phyloP scores from a whole-genome alignment of 805 yeast genomes.

The Metschnikowia dekortorum region DNA sequence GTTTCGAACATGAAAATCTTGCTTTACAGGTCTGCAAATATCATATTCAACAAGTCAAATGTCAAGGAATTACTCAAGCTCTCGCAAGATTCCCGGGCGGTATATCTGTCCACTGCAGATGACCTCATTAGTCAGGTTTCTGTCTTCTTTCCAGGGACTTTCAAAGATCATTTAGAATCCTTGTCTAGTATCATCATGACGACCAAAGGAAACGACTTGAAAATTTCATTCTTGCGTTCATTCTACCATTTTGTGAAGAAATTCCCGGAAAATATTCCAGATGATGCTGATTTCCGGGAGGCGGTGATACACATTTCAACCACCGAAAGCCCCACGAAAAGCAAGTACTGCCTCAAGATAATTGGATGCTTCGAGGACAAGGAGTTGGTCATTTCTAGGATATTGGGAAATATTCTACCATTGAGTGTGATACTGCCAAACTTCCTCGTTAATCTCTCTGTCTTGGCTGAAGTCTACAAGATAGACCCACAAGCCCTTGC shows the following conservation, averaged over 20 bases:
- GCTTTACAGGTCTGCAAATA: conserved; percentile 55
- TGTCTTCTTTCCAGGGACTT: conserved; percentile 53
- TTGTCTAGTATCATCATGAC: conserved; percentile 38
- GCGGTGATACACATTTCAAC: conserved; percentile 44
- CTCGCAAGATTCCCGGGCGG: conserved; percentile 32
- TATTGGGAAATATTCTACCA: conserved; percentile 48
- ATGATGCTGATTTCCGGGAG: conserved; percentile 41
- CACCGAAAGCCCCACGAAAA: conserved; percentile 54
- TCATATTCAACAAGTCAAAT: conserved; percentile 63
- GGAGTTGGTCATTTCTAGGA: conserved; percentile 34
- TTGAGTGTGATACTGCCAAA: conserved; percentile 33
- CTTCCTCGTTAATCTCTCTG: conserved; percentile 54
- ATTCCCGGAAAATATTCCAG: conserved; percentile 45
- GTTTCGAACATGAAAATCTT: conserved; percentile 51
- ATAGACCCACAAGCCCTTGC: conserved; percentile 47
- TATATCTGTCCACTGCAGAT: conserved; percentile 38
- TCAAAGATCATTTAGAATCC: conserved; percentile 54
- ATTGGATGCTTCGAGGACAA: conserved; percentile 45
- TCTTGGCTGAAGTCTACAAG: conserved; percentile 55
- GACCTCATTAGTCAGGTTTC: conserved; percentile 59
- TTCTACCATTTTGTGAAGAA: conserved; percentile 54
- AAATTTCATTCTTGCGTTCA: conserved; percentile 41
- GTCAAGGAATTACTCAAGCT: conserved; percentile 49
- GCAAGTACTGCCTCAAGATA: conserved; percentile 60
- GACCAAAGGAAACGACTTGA: conserved; percentile 14